phyloP scores from a whole-genome alignment of 1,139 yeast species.

The Blastobotrys raffinosifermentans region DNA sequence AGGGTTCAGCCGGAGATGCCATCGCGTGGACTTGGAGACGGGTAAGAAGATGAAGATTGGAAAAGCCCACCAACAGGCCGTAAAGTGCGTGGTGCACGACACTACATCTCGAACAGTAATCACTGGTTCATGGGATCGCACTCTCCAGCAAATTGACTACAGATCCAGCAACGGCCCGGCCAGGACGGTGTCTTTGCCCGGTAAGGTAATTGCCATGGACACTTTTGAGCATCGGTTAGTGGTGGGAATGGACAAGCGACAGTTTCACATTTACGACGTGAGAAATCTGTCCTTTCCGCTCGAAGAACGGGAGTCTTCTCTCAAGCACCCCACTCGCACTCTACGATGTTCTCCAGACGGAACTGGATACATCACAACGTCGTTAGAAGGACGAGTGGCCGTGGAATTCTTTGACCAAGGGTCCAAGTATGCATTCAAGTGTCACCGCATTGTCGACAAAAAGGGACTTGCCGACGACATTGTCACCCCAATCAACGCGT shows the following conservation, averaged over 20 bases:
- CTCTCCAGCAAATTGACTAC: constrained; percentile 39
- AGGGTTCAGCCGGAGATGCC: constrained; percentile 27
- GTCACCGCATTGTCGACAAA: constrained; percentile 53
- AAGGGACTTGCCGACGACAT: constrained; percentile 46
- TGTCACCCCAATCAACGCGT: constrained; percentile 72
- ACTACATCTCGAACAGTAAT: constrained; percentile 32
- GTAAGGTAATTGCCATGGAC: constrained; percentile 65
- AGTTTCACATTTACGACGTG: constrained; percentile 54
- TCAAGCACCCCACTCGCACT: constrained; percentile 64
- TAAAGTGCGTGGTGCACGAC: constrained; percentile 29
- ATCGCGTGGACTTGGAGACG: constrained; percentile 25
- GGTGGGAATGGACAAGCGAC: constrained; percentile 51
- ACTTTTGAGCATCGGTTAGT: constrained; percentile 42
- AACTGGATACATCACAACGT: constrained; percentile 68
- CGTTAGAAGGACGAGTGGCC: constrained; percentile 83
- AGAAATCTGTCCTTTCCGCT: constrained; percentile 42
- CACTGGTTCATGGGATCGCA: constrained; percentile 54
- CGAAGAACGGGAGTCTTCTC: constrained; percentile 60
- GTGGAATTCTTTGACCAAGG: constrained; percentile 64
- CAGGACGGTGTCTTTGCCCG: constrained; percentile 32
- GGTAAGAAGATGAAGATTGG: constrained; percentile 25
- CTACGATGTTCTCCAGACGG: constrained; percentile 54
- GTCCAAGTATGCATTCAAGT: constrained; percentile 71
- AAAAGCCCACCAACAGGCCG: constrained; percentile 31
- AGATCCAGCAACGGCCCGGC: constrained; percentile 20